Evolutionary conservation across 352 stramenopile genomes (phyloP).

Genomic region (Aphanomyces astaci): DNA sequence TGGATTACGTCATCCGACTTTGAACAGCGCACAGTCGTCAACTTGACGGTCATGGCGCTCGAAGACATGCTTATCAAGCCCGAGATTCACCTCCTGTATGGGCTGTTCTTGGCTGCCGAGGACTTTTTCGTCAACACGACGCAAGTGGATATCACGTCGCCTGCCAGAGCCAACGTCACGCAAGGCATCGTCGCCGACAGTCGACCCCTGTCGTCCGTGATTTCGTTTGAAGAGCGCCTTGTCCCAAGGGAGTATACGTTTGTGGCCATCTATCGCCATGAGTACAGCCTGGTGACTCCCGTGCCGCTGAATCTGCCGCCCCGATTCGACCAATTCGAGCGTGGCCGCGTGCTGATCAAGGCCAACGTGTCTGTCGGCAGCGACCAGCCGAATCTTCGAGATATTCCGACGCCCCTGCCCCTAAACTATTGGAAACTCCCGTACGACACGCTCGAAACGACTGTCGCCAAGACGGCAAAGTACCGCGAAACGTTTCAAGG

Average conservation of each 20-base stretch:
- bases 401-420: slow-evolving; percentile 44
- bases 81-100: slow-evolving; percentile 94
- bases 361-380: slow-evolving; percentile 88
- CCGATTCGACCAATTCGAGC: slow-evolving; percentile 88
- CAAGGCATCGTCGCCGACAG: slow-evolving; percentile 52
- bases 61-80: slow-evolving; percentile 94
- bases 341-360: slow-evolving; percentile 87
- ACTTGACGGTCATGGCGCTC: slow-evolving; percentile 91
- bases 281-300: slow-evolving; percentile 54
- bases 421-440: slow-evolving; percentile 65
- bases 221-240: slow-evolving; percentile 79
- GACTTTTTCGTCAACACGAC: slow-evolving; percentile 91
- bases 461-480: slow-evolving; percentile 85
- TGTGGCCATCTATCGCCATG: slow-evolving; percentile 62
- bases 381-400: slow-evolving; percentile 56
- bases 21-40: slow-evolving; percentile 90
- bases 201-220: slow-evolving; percentile 59
- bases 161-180: slow-evolving; percentile 61
- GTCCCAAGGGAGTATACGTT: slow-evolving; percentile 88
- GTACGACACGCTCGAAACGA: slow-evolving; percentile 53
- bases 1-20: slow-evolving; percentile 88
- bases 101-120: slow-evolving; percentile 75
- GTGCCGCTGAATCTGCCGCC: slow-evolving; percentile 91
- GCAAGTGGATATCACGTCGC: slow-evolving; percentile 69
- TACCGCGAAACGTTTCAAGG: slow-evolving; percentile 95